Base-by-base conservation (phyloP, 2,329 filamentous ascomycete species). In the Talaromyces sp. region DNA sequence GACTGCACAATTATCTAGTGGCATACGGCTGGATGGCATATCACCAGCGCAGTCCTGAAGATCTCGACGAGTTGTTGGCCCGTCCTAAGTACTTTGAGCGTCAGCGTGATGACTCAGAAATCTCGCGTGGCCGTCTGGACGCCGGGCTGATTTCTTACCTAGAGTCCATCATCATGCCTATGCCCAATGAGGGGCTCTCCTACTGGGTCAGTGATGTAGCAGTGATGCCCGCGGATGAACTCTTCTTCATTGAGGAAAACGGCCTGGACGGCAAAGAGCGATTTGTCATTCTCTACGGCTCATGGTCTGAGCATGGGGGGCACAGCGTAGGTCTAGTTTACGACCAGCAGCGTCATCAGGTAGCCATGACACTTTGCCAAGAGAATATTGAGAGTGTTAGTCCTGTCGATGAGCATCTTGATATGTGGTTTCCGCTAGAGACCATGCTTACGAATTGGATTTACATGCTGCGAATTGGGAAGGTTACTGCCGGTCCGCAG, bases 1-100 rank as follows among this genome's bases (percentile, higher is more conserved):
- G 64, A 62, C 25, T 71, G 58, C 70, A 70, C 47, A 72, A 70
- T 62, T 70, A 71, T 62, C 25, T 71, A 3, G 70, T 68, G 39
- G 66, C 61, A 15, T 71, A 69, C 64, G 67, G 35, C 50, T 72
- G 60, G 66, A 68, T 70, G 64, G 68, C 67, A 37, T 65, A 47
- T 52, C 35, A 69, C 49, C 43, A 35, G 58, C 31, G 47, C 66
- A 45, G 67, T 3, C 61, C 19, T 11, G 65, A 54, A 13, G 50
- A 67, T 47, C 64, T 67, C 2, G 60, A 62, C 17, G 49, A 45
- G 56, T 61, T 66, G 10, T 45, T 61, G 8, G 41, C 4, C 5
- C 31, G 37, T 27, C 15, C 37, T 9, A 47, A 27, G 10, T 59
- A n/a, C 63, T 71, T 13, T 22, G 62, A 27, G 31, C 66, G n/a